phyloP scores from a whole-genome alignment of 2,329 filamentous ascomycete species.

The Neonectria punicea region DNA sequence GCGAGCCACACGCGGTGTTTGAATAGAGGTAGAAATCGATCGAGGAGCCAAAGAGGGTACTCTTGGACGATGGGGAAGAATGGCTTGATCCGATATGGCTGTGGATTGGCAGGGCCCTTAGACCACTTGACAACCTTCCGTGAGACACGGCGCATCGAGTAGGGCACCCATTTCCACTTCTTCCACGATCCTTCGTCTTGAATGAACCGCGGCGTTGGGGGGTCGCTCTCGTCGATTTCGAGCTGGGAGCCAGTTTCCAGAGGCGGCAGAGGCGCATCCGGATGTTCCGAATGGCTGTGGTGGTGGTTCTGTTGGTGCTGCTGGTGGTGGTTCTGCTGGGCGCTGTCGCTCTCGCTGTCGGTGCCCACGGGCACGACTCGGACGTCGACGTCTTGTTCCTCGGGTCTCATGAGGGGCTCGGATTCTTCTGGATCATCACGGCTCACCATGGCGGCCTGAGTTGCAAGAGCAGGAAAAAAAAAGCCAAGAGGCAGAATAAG shows the following conservation, averaged over 20 bases:
- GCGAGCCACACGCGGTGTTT: slow-evolving; percentile 70
- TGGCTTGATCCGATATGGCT: slow-evolving; percentile 61
- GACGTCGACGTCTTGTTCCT: slow-evolving; percentile 43
- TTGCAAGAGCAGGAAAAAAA: neutral
- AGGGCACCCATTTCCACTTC: slow-evolving; percentile 68
- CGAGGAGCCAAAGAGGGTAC: slow-evolving; percentile 71
- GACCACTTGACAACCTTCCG: slow-evolving; percentile 61
- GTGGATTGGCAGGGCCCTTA: slow-evolving; percentile 65
- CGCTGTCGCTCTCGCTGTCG: slow-evolving; percentile 27
- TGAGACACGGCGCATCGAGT: slow-evolving; percentile 60
- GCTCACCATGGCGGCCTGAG: slow-evolving; percentile 44
- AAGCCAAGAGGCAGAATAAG: slow-evolving; percentile 1
- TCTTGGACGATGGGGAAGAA: slow-evolving; percentile 75
- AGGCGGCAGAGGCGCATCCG: slow-evolving; percentile 53
- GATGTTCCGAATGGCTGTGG: slow-evolving; percentile 47
- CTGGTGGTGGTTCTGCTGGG: slow-evolving; percentile 19
- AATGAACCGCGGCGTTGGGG: slow-evolving; percentile 69
- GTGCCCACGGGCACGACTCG: slow-evolving; percentile 38
- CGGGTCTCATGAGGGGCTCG: slow-evolving; percentile 53
- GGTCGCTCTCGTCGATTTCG: slow-evolving; percentile 55
- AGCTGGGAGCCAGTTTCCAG: slow-evolving; percentile 51
- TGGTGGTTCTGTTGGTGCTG: neutral
- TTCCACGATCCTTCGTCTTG: slow-evolving; percentile 62
- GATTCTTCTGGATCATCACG: slow-evolving; percentile 47
- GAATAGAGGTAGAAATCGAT: slow-evolving; percentile 68